Evolutionary conservation across 139 green algal species (phyloP).

Genomic region (Chlamydomonas incerta): DNA sequence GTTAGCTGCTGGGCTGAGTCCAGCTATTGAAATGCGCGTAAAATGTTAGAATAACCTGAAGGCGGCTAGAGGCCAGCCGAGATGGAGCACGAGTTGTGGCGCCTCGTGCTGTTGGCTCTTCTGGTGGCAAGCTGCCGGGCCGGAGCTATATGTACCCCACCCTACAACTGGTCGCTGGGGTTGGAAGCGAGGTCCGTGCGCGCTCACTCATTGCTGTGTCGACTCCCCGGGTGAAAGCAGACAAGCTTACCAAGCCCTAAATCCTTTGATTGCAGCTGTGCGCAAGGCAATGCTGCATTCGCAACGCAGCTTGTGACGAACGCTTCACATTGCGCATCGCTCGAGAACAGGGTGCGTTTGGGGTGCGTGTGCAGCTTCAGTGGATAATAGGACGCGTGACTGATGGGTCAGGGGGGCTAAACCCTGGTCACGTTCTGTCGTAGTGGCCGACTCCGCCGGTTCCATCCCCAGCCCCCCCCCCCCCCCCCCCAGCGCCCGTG

Average conservation of each 20-base stretch:
- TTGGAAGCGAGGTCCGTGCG: background rate
- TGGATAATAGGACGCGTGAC: too few relatives aligned
- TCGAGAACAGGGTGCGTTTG: background rate
- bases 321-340: background rate
- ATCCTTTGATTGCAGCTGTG: background rate
- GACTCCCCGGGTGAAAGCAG: too few relatives aligned
- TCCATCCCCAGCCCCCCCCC: too few relatives aligned
- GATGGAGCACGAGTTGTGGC: background rate
- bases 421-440: too few relatives aligned
- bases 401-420: too few relatives aligned
- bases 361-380: too few relatives aligned
- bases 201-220: background rate
- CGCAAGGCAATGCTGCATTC: background rate
- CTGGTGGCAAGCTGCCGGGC: too few relatives aligned
- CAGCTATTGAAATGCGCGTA: conserved; percentile 4
- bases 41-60: too few relatives aligned
- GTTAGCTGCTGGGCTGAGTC: background rate
- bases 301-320: background rate
- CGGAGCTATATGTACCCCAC: background rate
- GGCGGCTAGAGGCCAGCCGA: background rate
- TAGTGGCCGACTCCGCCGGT: too few relatives aligned
- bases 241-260: background rate
- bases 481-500: too few relatives aligned
- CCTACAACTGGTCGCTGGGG: background rate
- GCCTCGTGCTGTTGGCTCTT: background rate